A percentile compares a stretch with the other conserved stretches of the same genome.
These are phyloP conservation scores for Sclerospora graminicola DNA, from an alignment of 352 stramenopile genomes.

Conservation along the genomic window DNA sequence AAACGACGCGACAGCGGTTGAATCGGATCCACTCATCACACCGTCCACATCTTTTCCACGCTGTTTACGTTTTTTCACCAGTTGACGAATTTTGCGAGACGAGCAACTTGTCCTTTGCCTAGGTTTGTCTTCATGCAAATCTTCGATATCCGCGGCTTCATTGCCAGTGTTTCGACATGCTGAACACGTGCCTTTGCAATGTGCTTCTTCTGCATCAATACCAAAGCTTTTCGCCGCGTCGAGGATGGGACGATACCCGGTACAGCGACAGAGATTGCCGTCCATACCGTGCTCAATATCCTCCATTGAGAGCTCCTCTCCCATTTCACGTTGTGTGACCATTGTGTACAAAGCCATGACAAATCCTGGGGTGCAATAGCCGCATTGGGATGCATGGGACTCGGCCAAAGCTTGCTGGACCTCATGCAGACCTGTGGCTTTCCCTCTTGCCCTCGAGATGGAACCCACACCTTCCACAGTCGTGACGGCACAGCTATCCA, in stretches of 20 bases:
- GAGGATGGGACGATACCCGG: constrained; percentile 74
- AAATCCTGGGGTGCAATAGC: constrained; percentile 87
- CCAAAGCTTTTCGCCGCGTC: constrained; percentile 85
- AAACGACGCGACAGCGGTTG: constrained; percentile 22
- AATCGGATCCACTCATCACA: constrained; percentile 13
- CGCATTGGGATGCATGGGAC: constrained; percentile 91
- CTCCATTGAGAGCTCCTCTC: constrained; percentile 64
- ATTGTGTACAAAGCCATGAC: constrained; percentile 81
- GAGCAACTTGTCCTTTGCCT: constrained; percentile 48
- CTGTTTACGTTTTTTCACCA: constrained; percentile 33
- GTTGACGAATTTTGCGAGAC: constrained; percentile 53
- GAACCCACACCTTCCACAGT: constrained; percentile 76
- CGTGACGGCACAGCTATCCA: constrained; percentile 78
- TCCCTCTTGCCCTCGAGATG: constrained; percentile 13
- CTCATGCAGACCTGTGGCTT: constrained; percentile 50
- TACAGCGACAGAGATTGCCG: constrained; percentile 94
- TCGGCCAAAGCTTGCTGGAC: constrained; percentile 87
- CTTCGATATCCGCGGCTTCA: constrained; percentile 40
- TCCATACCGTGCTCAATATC: constrained; percentile 91
- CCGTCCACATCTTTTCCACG: constrained; percentile 5
- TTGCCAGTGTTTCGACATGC: constrained; percentile 57
- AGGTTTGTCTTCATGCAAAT: constrained; percentile 23
- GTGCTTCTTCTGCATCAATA: constrained; percentile 37
- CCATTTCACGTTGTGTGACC: constrained; percentile 64
- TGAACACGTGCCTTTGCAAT: constrained; percentile 55